Evolutionary conservation across 768 basidiomycete species (phyloP).

Genomic region (Cystofilobasidium ferigula): DNA sequence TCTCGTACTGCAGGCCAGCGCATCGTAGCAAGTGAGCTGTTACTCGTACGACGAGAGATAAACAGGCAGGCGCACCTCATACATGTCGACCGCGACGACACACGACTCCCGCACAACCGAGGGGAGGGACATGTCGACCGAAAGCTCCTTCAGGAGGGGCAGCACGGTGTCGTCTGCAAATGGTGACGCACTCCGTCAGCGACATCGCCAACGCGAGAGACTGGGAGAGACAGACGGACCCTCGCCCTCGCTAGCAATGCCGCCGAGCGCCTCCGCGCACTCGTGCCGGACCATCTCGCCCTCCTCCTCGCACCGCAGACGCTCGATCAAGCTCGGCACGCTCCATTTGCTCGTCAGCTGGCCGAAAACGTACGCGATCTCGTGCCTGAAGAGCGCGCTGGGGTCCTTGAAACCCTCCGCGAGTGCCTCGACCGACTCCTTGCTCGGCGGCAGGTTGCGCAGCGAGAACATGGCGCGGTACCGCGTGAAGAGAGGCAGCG

Average conservation of each 20-base stretch:
- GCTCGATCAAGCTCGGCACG: slow-evolving; percentile 68
- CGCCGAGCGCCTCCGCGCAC: slow-evolving; percentile 96
- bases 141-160: slow-evolving; percentile 74
- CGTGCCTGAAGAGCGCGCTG: slow-evolving; percentile 91
- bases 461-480: slow-evolving; percentile 98
- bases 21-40: neutral
- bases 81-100: slow-evolving; percentile 93
- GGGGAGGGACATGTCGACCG: slow-evolving; percentile 63
- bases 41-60: neutral
- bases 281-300: slow-evolving; percentile 98
- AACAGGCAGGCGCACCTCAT: slow-evolving; percentile 44
- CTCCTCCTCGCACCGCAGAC: slow-evolving; percentile 61
- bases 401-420: slow-evolving; percentile 81
- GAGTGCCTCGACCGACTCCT: slow-evolving; percentile 59
- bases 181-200: neutral
- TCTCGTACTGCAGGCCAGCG: slow-evolving; percentile 52
- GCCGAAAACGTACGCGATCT: slow-evolving; percentile 96
- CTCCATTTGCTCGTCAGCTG: slow-evolving; percentile 82
- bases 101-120: slow-evolving; percentile 90
- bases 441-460: slow-evolving; percentile 64
- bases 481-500: slow-evolving; percentile 70
- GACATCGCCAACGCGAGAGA: neutral
- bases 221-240: slow-evolving; percentile 24
- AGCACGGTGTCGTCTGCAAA: slow-evolving; percentile 62
- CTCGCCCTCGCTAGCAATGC: slow-evolving; percentile 53